phyloP scores from a whole-genome alignment of 108 stramenopile genomes.

The Fragilariopsis cylindrus region DNA sequence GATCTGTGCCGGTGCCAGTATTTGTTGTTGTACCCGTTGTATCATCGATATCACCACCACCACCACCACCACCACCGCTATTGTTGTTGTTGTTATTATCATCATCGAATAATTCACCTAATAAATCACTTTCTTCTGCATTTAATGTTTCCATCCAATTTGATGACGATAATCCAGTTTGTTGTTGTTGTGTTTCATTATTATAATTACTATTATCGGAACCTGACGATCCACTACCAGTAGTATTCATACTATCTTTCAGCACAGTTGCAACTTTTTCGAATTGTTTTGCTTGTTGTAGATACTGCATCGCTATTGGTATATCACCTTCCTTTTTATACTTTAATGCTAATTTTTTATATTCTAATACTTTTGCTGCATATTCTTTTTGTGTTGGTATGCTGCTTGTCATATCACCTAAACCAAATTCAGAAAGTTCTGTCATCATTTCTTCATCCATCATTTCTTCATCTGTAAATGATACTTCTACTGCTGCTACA shows the following conservation, averaged over 20 bases:
- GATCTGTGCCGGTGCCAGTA: background rate
- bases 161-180: background rate
- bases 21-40: too few species aligned
- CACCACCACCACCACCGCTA: background rate
- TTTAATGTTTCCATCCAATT: conserved; percentile 18
- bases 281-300: conserved; percentile 30
- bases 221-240: conserved; percentile 1
- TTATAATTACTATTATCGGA: background rate
- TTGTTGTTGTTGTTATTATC: conserved; percentile 9
- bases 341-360: conserved; percentile 32
- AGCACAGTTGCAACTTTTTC: conserved; percentile 16
- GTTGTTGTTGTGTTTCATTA: background rate
- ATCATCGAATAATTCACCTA: conserved; percentile 20
- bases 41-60: too few species aligned
- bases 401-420: conserved; percentile 6
- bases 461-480: conserved; percentile 36
- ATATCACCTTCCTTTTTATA: conserved; percentile 31
- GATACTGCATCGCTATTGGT: conserved; percentile 14
- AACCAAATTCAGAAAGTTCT: conserved; percentile 17
- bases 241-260: background rate
- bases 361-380: conserved; percentile 13
- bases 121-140: conserved; percentile 25
- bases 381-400: conserved; percentile 35
- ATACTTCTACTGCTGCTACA: background rate
- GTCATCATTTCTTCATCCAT: conserved; percentile 40